Evolutionary conservation across 768 basidiomycete species (phyloP), one percentile per base, ranked within the genome.

Genomic region (Naganishia randhawae): DNA sequence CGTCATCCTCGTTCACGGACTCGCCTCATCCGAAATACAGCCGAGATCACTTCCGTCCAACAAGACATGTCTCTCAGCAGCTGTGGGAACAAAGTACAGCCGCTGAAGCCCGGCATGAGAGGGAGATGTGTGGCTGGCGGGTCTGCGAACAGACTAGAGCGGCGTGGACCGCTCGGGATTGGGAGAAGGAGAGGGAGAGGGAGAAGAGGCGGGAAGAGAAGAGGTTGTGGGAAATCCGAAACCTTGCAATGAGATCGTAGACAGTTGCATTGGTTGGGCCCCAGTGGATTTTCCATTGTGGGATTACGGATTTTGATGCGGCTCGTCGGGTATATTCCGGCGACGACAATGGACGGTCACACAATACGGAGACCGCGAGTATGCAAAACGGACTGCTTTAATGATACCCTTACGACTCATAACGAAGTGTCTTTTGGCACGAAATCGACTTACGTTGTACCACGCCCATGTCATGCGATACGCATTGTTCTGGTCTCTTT

Each of bases 41-140:
- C 33, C 27, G 33, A 13, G 54, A 55, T 19, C 54, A 55, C 6
- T 55, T 61, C 37, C 63, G 45, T 33, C 63, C 50, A 9, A 35
- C 50, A n/a, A 4, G 29, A 64, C 22, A 27, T 51, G 14, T 33
- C 22, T 65, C 25, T 9, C 22, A 90, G 70, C 82, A 84, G 65
- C 88, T 95, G 74, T 80, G 88, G 70, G 85, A 86, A 70, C 84
- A 83, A 66, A 93, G 91, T 76, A 85, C 85, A 51, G 80, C 81
- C 14, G 92, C 92, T 10, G 92, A 93, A 78, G 86, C 87, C 75
- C 85, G 91, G 62, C 92, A 96, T 81, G 85, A 85, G 55, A 80
- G 78, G 27, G 93, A 96, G 81, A 89, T 92, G 84, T 5, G 95
- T 92, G 93, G 57, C 29, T 37, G 50, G 61, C 25, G 39, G 9